These are phyloP conservation scores for Ophiostoma ulmi DNA, from an alignment of 2,329 filamentous ascomycete species.

Conservation along the genomic window DNA sequence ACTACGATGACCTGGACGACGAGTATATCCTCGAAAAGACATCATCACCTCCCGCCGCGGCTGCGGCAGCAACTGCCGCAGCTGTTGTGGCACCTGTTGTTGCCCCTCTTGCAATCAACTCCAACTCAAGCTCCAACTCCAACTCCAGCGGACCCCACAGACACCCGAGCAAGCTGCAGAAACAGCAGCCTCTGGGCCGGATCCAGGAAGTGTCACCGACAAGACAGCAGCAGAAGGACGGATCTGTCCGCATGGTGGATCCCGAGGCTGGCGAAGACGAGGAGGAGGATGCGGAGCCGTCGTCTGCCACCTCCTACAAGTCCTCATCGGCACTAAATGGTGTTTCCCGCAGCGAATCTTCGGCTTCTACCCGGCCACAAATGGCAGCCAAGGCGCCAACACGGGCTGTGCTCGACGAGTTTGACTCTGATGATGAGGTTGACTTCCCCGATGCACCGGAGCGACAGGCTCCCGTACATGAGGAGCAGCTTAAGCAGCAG, in stretches of 20 bases:
- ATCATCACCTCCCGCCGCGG: neutral
- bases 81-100: slow-evolving; percentile 28
- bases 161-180: slow-evolving; percentile 64
- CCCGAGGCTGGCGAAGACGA: slow-evolving; percentile 42
- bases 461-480: neutral
- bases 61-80: neutral
- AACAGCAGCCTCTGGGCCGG: slow-evolving; percentile 49
- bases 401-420: slow-evolving; percentile 65
- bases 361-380: slow-evolving; percentile 43
- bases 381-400: slow-evolving; percentile 56
- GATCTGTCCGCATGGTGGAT: slow-evolving; percentile 55
- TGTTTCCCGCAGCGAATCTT: slow-evolving; percentile 28
- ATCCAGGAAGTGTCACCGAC: slow-evolving; percentile 37
- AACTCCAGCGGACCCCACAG: slow-evolving; percentile 40
- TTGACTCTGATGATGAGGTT: slow-evolving; percentile 53
- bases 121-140: neutral
- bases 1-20: slow-evolving; percentile 41
- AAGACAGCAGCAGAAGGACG: slow-evolving; percentile 34
- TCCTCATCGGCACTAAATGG: neutral
- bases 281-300: slow-evolving; percentile 29
- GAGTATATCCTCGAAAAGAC: slow-evolving; percentile 45
- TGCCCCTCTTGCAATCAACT: slow-evolving; percentile 37
- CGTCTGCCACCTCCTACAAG: neutral
- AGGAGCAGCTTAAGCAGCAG: slow-evolving; percentile 24
- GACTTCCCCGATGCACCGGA: slow-evolving; percentile 29